Evolutionary conservation across 176 grass and related monocot genomes (phyloP).

Genomic region (Ananas comosus): DNA sequence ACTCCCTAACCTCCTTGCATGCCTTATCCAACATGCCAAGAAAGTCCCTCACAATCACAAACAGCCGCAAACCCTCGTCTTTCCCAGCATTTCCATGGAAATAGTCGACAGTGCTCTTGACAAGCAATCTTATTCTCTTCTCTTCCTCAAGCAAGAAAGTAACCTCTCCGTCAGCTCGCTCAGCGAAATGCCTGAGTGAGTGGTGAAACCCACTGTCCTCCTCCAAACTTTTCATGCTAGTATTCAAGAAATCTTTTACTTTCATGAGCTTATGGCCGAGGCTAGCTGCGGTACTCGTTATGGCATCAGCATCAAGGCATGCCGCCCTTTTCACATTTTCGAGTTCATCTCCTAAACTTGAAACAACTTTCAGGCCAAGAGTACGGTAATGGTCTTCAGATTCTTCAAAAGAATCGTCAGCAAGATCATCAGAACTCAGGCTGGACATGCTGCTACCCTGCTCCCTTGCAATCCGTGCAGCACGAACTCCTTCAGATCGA

Average conservation of each 20-base stretch:
- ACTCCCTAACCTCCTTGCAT: slow-evolving; percentile 56
- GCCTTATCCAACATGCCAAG: slow-evolving; percentile 67
- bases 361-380: slow-evolving; percentile 62
- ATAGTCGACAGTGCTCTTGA: slow-evolving; percentile 49
- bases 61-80: slow-evolving; percentile 74
- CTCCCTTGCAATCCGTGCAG: slow-evolving; percentile 40
- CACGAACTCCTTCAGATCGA: slow-evolving; percentile 60
- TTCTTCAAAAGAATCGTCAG: slow-evolving; percentile 23
- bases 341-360: slow-evolving; percentile 54
- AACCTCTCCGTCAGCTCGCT: slow-evolving; percentile 39
- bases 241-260: slow-evolving; percentile 75
- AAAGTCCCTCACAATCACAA: slow-evolving; percentile 70
- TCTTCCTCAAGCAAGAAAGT: slow-evolving; percentile 53
- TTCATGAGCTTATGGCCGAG: slow-evolving; percentile 49
- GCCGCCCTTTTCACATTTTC: slow-evolving; percentile 72
- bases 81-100: slow-evolving; percentile 72
- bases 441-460: slow-evolving; percentile 20
- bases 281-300: slow-evolving; percentile 44
- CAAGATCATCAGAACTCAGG: slow-evolving; percentile 12
- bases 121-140: slow-evolving; percentile 59
- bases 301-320: slow-evolving; percentile 52
- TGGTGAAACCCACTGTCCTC: slow-evolving; percentile 70
- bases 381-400: slow-evolving; percentile 54
- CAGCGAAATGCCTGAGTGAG: slow-evolving; percentile 44
- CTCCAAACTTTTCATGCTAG: slow-evolving; percentile 46